Evolutionary conservation across 768 basidiomycete genomes (phyloP).

Genomic region (Cubamyces lactineus): DNA sequence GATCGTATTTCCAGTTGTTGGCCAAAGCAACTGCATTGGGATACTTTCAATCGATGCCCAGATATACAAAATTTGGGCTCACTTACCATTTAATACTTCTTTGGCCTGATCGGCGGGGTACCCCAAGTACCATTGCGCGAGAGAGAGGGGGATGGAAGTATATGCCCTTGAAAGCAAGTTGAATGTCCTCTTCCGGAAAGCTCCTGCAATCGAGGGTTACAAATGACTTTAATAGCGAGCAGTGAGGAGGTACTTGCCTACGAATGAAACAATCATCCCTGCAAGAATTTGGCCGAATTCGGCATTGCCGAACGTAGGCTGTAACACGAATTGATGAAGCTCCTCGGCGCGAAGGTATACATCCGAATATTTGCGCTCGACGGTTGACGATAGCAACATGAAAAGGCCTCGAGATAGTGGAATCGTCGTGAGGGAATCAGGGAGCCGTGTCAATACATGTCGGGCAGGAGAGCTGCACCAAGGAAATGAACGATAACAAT

Average conservation of each 20-base stretch:
- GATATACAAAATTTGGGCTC: neutral
- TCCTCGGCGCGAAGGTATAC: slow-evolving; percentile 54
- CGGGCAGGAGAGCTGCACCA: slow-evolving; percentile 58
- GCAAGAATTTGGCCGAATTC: slow-evolving; percentile 50
- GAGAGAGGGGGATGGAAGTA: slow-evolving; percentile 55
- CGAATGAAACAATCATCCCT: slow-evolving; percentile 50
- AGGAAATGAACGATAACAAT: neutral
- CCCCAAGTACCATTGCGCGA: slow-evolving; percentile 63
- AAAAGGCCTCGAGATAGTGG: slow-evolving; percentile 52
- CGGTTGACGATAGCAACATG: slow-evolving; percentile 52
- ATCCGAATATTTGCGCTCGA: slow-evolving; percentile 56
- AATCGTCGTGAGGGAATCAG: slow-evolving; percentile 46
- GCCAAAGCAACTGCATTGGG: slow-evolving; percentile 43
- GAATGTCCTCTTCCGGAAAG: slow-evolving; percentile 62
- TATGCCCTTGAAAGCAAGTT: slow-evolving; percentile 64
- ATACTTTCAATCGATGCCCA: neutral
- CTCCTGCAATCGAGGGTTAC: slow-evolving; percentile 42
- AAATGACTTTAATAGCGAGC: neutral
- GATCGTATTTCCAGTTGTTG: slow-evolving; percentile 56
- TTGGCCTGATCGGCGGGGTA: slow-evolving; percentile 39
- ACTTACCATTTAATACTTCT: slow-evolving; percentile 38
- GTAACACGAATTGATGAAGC: slow-evolving; percentile 45
- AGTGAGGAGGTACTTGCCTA: slow-evolving; percentile 45
- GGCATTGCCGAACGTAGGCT: slow-evolving; percentile 48
- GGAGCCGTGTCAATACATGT: slow-evolving; percentile 58